These are phyloP conservation scores for Botrytis elliptica DNA, from an alignment of 2,329 filamentous ascomycete species.

Conservation along the genomic window DNA sequence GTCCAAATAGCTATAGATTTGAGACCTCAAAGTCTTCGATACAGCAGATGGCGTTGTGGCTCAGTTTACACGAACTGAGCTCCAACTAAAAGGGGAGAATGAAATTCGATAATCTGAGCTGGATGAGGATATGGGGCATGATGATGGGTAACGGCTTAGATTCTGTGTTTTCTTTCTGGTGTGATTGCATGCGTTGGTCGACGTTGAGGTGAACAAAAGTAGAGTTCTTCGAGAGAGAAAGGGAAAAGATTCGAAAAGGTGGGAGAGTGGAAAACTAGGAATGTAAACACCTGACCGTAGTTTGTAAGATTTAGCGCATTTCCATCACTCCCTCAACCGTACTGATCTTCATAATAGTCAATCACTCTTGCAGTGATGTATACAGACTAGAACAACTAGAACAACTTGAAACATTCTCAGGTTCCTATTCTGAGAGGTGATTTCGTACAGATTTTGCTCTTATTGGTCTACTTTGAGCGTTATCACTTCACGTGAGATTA, in stretches of 20 bases:
- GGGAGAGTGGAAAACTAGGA: background rate
- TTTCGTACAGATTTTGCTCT: background rate
- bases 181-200: background rate
- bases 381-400: background rate
- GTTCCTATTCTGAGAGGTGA: background rate
- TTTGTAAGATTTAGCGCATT: background rate
- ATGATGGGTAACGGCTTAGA: background rate
- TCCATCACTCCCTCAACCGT: background rate
- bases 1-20: background rate
- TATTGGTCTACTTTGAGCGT: background rate
- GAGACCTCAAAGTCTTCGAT: no score
- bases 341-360: background rate
- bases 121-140: background rate
- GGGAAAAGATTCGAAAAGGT: background rate
- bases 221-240: background rate
- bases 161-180: background rate
- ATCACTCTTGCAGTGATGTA: background rate
- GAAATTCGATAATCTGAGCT: background rate
- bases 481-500: background rate
- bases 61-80: background rate
- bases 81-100: background rate
- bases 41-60: background rate
- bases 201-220: background rate
- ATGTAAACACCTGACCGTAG: background rate
- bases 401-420: background rate